These are phyloP conservation scores for Heliophila coronopifolia DNA, from an alignment of 441 rosid species.

Conservation along the genomic window DNA sequence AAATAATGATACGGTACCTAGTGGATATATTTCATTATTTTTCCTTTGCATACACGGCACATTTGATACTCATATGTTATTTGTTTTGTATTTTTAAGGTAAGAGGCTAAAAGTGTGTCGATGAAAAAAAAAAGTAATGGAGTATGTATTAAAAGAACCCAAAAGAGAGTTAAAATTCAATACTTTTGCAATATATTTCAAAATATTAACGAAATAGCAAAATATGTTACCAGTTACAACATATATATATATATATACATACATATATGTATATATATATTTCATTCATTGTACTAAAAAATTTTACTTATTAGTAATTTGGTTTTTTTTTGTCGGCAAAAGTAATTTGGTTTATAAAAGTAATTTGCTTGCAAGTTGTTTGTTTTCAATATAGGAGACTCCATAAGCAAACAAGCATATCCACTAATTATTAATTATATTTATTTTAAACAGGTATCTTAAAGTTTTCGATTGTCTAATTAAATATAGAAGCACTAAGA, in stretches of 20 bases:
- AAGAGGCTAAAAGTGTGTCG: slow-evolving; percentile 21
- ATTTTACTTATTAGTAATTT: no score
- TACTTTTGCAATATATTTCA: not conserved
- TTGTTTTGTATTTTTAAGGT: slow-evolving; percentile 33
- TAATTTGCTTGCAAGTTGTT: slow-evolving; percentile 28
- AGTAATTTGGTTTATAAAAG: not conserved
- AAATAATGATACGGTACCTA: slow-evolving; percentile 18
- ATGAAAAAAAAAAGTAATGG: slow-evolving; percentile 20
- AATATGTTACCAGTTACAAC: no score
- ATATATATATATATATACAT: no score
- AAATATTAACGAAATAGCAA: no score
- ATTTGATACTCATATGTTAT: slow-evolving; percentile 3
- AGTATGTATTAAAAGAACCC: not conserved
- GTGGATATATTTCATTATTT: slow-evolving; percentile 24
- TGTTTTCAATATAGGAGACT: slow-evolving; percentile 27
- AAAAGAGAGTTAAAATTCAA: slow-evolving; percentile 4
- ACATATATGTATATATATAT: no score
- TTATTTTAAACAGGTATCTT: not conserved
- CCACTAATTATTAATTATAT: slow-evolving; percentile 12
- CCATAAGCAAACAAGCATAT: slow-evolving; percentile 30
- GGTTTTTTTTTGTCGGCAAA: no score
- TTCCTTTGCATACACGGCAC: slow-evolving; percentile 10
- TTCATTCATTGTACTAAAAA: not conserved
- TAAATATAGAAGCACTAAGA: slow-evolving; percentile 30
- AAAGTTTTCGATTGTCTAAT: slow-evolving; percentile 15